Conservation (phyloP, 1,284 basidiomycete species). For the Athelia sp. region DNA sequence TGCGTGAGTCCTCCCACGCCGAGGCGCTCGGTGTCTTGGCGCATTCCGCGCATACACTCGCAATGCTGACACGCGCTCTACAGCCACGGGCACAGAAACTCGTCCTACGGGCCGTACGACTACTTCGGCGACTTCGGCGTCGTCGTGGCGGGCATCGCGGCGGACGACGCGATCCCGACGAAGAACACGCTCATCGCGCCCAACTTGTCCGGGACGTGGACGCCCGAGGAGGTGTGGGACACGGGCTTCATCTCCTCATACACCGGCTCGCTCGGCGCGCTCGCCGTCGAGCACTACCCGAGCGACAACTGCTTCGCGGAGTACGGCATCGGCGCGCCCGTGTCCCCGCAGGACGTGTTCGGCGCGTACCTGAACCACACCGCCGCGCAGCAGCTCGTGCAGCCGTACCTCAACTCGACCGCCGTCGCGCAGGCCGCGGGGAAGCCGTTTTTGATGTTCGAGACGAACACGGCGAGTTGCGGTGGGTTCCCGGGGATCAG, state of each 20-base stretch:
- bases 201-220: conserved; percentile 43
- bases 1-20: conserved; percentile 10
- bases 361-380: conserved; percentile 55
- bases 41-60: not conserved
- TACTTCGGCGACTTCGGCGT: conserved; percentile 46
- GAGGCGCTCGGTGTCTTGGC: too few species aligned
- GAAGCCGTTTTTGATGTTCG: conserved; percentile 56
- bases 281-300: conserved; percentile 45
- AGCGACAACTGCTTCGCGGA: conserved; percentile 53
- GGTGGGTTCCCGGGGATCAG: conserved; percentile 76
- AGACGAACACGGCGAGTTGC: conserved; percentile 80
- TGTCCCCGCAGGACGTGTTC: conserved; percentile 50
- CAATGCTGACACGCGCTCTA: not conserved
- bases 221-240: conserved; percentile 36
- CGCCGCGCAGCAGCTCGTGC: conserved; percentile 38
- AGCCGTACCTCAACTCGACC: conserved; percentile 45
- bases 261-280: conserved; percentile 28
- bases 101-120: conserved; percentile 34
- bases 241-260: conserved; percentile 41
- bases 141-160: conserved; percentile 34
- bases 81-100: conserved; percentile 23
- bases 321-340: conserved; percentile 34
- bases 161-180: conserved; percentile 31
- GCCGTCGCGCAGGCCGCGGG: conserved; percentile 35
- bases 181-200: conserved; percentile 41